Evolutionary conservation across 257 asterid genomes (phyloP).

Genomic region (Jacaranda mimosifolia): DNA sequence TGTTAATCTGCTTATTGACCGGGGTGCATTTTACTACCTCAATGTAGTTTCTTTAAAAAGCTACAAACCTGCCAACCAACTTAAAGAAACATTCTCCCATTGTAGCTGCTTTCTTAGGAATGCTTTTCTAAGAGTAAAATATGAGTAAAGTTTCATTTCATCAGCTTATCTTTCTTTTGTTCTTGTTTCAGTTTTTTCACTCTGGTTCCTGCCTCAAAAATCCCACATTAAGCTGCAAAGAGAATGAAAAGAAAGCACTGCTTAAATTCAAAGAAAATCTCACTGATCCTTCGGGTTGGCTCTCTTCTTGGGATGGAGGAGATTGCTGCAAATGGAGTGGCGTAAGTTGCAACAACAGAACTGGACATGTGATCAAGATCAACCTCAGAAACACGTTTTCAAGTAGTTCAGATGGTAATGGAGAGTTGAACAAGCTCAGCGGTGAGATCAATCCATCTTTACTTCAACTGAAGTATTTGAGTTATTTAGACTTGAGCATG

Average conservation of each 20-base stretch:
- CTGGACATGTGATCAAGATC: slow-evolving; percentile 39
- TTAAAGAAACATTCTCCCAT: not conserved
- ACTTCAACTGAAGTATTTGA: slow-evolving; percentile 38
- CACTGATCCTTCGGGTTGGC: slow-evolving; percentile 45
- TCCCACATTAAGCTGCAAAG: slow-evolving; percentile 27
- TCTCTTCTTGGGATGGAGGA: slow-evolving; percentile 46
- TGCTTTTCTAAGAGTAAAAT: not conserved
- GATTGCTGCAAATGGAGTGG: slow-evolving; percentile 52
- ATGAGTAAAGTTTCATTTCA: not conserved
- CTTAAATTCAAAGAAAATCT: slow-evolving; percentile 43
- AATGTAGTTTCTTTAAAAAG: not conserved
- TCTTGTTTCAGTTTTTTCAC: slow-evolving; percentile 12
- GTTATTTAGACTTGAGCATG: slow-evolving; percentile 49
- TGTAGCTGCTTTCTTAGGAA: not conserved
- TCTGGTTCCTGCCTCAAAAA: slow-evolving; percentile 7
- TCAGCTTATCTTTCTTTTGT: not conserved
- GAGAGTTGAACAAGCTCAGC: not conserved
- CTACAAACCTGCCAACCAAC: not conserved
- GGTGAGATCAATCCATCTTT: slow-evolving; percentile 47
- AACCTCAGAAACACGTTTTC: slow-evolving; percentile 39
- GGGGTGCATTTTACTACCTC: no score
- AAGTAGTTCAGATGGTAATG: not conserved
- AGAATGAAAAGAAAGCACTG: slow-evolving; percentile 38
- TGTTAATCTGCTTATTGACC: no score
- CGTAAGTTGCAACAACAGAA: slow-evolving; percentile 41